phyloP scores from a whole-genome alignment of 1,139 yeast species.

The Yamadazyma buinensis region DNA sequence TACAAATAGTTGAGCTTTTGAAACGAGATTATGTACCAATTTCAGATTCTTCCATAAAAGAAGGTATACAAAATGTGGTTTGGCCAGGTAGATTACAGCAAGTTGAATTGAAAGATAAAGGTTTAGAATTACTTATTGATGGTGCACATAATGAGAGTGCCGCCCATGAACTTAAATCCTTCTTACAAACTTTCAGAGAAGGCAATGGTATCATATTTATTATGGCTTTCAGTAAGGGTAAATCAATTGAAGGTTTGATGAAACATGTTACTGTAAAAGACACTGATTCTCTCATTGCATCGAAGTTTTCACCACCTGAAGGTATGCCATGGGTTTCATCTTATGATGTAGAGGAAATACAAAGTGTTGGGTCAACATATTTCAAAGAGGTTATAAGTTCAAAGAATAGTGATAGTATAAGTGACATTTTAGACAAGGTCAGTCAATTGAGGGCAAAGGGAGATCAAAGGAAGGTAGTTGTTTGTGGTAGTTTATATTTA shows the following conservation, averaged over 20 bases:
- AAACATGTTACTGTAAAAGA: constrained; percentile 41
- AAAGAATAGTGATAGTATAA: constrained; percentile 8
- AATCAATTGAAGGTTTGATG: constrained; percentile 52
- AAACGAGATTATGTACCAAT: constrained; percentile 17
- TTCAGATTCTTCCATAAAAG: constrained; percentile 28
- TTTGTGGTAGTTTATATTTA: constrained; percentile 79
- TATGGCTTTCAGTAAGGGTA: constrained; percentile 74
- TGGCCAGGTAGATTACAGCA: constrained; percentile 68
- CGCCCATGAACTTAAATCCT: constrained; percentile 58
- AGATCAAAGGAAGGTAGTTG: constrained; percentile 40
- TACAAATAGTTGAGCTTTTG: constrained; percentile 49
- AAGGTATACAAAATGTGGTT: constrained; percentile 48
- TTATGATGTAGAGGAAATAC: constrained; percentile 36
- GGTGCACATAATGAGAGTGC: constrained; percentile 94
- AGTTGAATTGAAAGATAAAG: constrained; percentile 22
- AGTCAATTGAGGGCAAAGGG: constrained; percentile 15
- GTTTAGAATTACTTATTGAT: constrained; percentile 45
- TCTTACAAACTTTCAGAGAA: constrained; percentile 18
- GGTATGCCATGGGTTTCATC: constrained; percentile 91
- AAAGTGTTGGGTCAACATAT: constrained; percentile 21
- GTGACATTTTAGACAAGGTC: constrained; percentile 18
- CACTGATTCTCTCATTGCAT: constrained; percentile 56
- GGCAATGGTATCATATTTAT: constrained; percentile 52
- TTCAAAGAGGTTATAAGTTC: constrained; percentile 24
- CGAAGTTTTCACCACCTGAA: constrained; percentile 66